phyloP scores from a whole-genome alignment of 1,139 yeast genomes.

The Kodamaea derodonti region DNA sequence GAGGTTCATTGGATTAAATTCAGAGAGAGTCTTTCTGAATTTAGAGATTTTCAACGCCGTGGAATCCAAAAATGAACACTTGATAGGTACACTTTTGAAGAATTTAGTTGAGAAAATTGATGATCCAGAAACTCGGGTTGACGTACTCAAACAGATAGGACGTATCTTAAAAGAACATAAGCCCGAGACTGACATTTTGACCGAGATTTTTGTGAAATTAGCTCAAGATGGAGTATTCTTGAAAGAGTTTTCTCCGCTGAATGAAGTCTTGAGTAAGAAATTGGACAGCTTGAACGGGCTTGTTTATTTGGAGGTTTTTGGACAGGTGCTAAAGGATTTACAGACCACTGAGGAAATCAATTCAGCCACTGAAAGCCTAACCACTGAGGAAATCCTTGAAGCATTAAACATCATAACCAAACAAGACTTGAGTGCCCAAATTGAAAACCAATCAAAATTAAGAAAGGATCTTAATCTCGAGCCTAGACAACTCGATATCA shows the following conservation, averaged over 20 bases:
- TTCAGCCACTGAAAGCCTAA: background rate
- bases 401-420: constrained; percentile 3
- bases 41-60: constrained; percentile 29
- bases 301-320: constrained; percentile 8
- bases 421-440: constrained; percentile 1
- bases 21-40: constrained; percentile 37
- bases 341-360: background rate
- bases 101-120: constrained; percentile 19
- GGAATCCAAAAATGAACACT: constrained; percentile 8
- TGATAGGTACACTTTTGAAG: constrained; percentile 17
- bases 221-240: background rate
- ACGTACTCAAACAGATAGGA: background rate
- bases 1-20: constrained; percentile 30
- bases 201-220: background rate
- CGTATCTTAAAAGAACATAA: background rate
- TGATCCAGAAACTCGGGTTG: background rate
- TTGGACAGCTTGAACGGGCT: background rate
- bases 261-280: background rate
- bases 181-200: background rate
- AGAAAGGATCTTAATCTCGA: background rate
- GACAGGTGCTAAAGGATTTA: constrained; percentile 4
- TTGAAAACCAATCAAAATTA: background rate
- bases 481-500: background rate
- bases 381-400: constrained; percentile 1
- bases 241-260: background rate